Conservation (phyloP, 805 yeast genomes). For the Metschnikowia bowlesiae region DNA sequence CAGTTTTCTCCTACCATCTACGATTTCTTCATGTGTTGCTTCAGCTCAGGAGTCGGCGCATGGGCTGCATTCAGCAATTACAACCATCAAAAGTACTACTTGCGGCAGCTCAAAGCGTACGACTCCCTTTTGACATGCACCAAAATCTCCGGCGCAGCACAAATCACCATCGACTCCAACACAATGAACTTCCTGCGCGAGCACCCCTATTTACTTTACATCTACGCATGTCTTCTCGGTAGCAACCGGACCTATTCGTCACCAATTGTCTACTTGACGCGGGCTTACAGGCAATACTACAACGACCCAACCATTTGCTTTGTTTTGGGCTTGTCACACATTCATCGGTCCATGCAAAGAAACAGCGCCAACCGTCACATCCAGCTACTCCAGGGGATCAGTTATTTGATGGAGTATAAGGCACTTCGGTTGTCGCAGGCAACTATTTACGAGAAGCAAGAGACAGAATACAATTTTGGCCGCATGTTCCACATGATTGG, state of each 20-base stretch:
- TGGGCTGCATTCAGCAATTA: conserved; percentile 64
- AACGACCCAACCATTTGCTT: conserved; percentile 78
- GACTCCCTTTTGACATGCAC: conserved; percentile 58
- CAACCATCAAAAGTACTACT: conserved; percentile 83
- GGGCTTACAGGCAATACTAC: conserved; percentile 63
- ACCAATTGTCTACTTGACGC: conserved; percentile 69
- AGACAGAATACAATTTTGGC: conserved; percentile 78
- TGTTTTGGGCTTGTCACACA: conserved; percentile 70
- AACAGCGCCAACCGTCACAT: conserved; percentile 80
- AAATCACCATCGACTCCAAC: conserved; percentile 53
- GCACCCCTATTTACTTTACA: conserved; percentile 66
- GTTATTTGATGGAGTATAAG: conserved; percentile 69
- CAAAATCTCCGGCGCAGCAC: conserved; percentile 75
- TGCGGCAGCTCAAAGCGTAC: conserved; percentile 85
- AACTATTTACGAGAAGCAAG: conserved; percentile 57
- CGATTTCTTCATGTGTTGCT: conserved; percentile 62
- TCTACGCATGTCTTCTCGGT: conserved; percentile 77
- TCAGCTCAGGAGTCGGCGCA: conserved; percentile 57
- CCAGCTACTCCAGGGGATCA: conserved; percentile 82
- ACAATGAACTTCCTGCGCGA: conserved; percentile 33
- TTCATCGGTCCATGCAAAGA: conserved; percentile 90
- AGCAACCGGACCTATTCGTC: conserved; percentile 81
- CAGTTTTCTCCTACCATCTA: conserved; percentile 73
- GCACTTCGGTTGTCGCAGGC: conserved; percentile 42
- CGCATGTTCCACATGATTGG: conserved; percentile 83